Conservation (phyloP, 2,329 filamentous ascomycete species). For the Penicillium fuscoglaucum region DNA sequence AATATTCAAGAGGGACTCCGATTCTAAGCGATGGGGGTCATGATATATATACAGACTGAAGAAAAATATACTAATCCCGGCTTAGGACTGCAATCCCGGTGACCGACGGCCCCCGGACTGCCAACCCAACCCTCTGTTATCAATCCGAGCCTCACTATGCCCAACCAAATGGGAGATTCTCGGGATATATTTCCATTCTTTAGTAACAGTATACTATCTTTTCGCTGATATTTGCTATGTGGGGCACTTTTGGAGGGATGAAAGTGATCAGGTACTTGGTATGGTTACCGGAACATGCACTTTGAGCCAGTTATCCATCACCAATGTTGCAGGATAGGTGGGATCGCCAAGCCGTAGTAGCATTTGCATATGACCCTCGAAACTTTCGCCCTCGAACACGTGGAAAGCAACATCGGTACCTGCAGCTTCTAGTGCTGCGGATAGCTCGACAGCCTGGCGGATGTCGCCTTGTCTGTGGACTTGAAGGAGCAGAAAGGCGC, state of each 20-base stretch:
- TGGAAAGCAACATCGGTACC: neutral
- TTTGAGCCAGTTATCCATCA: constrained; percentile 7
- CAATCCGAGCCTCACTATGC: neutral
- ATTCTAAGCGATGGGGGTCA: neutral
- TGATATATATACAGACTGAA: neutral
- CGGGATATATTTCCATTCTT: neutral
- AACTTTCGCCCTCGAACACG: neutral
- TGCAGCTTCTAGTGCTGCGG: neutral
- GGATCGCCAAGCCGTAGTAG: constrained; percentile 2
- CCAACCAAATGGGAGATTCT: neutral
- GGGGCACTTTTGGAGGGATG: neutral
- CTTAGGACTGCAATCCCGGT: neutral
- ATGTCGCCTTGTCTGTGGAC: constrained; percentile 1
- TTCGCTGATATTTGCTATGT: neutral
- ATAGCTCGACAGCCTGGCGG: constrained; percentile 6
- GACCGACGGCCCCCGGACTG: neutral
- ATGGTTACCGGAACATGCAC: neutral
- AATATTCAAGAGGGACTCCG: neutral
- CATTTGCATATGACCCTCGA: neutral
- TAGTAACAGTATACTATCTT: neutral
- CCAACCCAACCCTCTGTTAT: neutral
- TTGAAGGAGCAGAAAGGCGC: constrained; percentile 4
- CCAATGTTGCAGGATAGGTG: constrained; percentile 1
- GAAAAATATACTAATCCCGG: neutral
- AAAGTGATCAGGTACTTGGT: neutral